Conservation (phyloP, 495 filamentous ascomycete genomes). For the Aspergillus diversus region DNA sequence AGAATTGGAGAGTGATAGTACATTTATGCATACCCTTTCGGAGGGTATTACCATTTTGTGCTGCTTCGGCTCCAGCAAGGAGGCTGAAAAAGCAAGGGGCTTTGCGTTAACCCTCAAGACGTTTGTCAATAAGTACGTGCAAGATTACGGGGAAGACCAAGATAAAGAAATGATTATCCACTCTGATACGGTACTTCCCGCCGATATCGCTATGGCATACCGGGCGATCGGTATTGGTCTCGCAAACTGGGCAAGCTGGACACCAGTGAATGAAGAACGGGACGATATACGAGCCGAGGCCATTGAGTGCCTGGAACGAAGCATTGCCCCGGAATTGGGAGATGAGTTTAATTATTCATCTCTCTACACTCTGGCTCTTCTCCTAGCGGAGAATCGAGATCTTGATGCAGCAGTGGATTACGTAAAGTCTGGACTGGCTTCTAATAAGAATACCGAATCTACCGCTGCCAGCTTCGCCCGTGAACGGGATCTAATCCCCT, state of each 20-base stretch:
- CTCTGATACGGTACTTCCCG: slow-evolving; percentile 49
- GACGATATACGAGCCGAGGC: slow-evolving; percentile 72
- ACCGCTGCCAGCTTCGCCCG: slow-evolving; percentile 34
- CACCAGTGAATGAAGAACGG: slow-evolving; percentile 69
- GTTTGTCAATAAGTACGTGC: slow-evolving; percentile 57
- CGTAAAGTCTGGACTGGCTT: slow-evolving; percentile 65
- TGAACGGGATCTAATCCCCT: slow-evolving; percentile 46
- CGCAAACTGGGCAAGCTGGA: slow-evolving; percentile 83
- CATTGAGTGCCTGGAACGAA: slow-evolving; percentile 69
- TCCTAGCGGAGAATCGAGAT: slow-evolving; percentile 81
- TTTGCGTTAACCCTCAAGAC: slow-evolving; percentile 67
- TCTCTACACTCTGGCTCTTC: slow-evolving; percentile 75
- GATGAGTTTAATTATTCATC: slow-evolving; percentile 67
- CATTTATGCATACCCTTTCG: slow-evolving; percentile 71
- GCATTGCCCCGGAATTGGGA: slow-evolving; percentile 65
- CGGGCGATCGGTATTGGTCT: slow-evolving; percentile 80
- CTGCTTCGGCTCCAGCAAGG: slow-evolving; percentile 71
- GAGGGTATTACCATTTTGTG: slow-evolving; percentile 81
- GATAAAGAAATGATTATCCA: slow-evolving; percentile 28
- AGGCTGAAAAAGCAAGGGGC: slow-evolving; percentile 75
- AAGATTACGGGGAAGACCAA: slow-evolving; percentile 39
- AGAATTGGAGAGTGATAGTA: slow-evolving; percentile 76
- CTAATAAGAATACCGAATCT: slow-evolving; percentile 32
- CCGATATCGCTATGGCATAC: slow-evolving; percentile 68
- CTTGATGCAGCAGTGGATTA: slow-evolving; percentile 75